Percentiles rank a stretch among this genome's conserved stretches.
phyloP scores from a whole-genome alignment of 163 green algal species.

The Chlamydomonas reinhardtii region DNA sequence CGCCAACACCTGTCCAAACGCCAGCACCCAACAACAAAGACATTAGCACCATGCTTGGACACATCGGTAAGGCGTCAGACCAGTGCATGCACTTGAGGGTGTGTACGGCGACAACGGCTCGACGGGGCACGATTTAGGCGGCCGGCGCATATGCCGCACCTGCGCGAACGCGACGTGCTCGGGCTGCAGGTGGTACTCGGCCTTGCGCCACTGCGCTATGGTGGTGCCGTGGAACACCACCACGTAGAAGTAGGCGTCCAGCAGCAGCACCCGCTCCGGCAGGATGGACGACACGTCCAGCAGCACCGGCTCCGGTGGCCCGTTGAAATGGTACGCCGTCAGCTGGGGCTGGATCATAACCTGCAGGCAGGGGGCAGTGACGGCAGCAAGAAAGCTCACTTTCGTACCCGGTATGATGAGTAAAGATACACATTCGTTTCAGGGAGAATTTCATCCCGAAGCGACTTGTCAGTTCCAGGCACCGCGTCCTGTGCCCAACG shows the following conservation, averaged over 20 bases:
- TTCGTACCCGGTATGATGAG: too few relatives aligned
- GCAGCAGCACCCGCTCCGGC: slow-evolving; percentile 94
- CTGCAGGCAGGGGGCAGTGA: slow-evolving; percentile 48
- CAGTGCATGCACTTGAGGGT: too few relatives aligned
- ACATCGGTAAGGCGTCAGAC: too few relatives aligned
- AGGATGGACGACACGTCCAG: slow-evolving; percentile 96
- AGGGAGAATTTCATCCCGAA: too few relatives aligned
- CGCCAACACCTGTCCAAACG: slow-evolving; percentile 78
- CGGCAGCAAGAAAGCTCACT: too few relatives aligned
- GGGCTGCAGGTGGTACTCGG: slow-evolving; percentile 90
- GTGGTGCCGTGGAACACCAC: slow-evolving; percentile 97
- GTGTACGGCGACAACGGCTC: too few relatives aligned
- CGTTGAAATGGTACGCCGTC: slow-evolving; percentile 88
- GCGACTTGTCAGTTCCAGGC: too few relatives aligned
- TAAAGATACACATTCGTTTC: too few relatives aligned
- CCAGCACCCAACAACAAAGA: too few relatives aligned
- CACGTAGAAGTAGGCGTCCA: slow-evolving; percentile 99
- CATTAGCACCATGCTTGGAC: too few relatives aligned
- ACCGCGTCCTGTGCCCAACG: slow-evolving; percentile 52
- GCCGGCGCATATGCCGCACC: background rate
- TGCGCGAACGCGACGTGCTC: slow-evolving; percentile 94
- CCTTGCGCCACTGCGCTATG: slow-evolving; percentile 96
- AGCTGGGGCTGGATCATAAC: slow-evolving; percentile 96
- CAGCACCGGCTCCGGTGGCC: slow-evolving; percentile 89
- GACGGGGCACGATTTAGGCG: too few relatives aligned